These are phyloP conservation scores for Didymella segeticola DNA, from an alignment of 2,329 filamentous ascomycete species.

Conservation along the genomic window DNA sequence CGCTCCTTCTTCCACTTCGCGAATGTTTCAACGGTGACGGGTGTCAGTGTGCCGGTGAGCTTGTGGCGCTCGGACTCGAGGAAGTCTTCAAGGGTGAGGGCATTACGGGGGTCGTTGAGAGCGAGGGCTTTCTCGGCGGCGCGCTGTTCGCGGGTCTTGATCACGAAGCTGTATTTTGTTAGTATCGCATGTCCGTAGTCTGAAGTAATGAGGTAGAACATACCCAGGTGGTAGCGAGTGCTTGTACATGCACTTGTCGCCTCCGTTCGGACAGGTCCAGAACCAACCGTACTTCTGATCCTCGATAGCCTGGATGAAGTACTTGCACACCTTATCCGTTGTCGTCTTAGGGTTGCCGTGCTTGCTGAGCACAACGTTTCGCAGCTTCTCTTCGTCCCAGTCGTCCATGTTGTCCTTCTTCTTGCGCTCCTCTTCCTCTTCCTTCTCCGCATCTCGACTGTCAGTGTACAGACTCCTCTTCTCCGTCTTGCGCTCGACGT, in stretches of 20 bases:
- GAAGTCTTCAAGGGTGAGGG: constrained; percentile 95
- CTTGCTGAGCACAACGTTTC: constrained; percentile 89
- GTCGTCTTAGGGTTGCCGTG: constrained; percentile 95
- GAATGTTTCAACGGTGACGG: constrained; percentile 90
- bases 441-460: constrained; percentile 73
- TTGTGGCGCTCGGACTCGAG: constrained; percentile 96
- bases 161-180: constrained; percentile 72
- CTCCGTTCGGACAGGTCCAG: constrained; percentile 96
- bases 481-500: constrained; percentile 87
- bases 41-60: constrained; percentile 87
- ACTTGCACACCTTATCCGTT: constrained; percentile 99
- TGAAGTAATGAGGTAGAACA: constrained; percentile 47
- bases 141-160: constrained; percentile 97
- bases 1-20: constrained; percentile 97
- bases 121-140: constrained; percentile 93
- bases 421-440: constrained; percentile 75
- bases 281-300: constrained; percentile 99
- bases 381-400: constrained; percentile 97
- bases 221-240: constrained; percentile 94
- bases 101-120: constrained; percentile 95
- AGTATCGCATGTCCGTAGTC: constrained; percentile 8
- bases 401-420: constrained; percentile 92
- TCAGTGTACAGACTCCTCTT: constrained; percentile 94
- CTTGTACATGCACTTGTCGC: constrained; percentile 98
- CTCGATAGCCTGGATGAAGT: constrained; percentile 95